Conservation (phyloP, 495 filamentous ascomycete species). For the Mycothermus thermophilus region DNA sequence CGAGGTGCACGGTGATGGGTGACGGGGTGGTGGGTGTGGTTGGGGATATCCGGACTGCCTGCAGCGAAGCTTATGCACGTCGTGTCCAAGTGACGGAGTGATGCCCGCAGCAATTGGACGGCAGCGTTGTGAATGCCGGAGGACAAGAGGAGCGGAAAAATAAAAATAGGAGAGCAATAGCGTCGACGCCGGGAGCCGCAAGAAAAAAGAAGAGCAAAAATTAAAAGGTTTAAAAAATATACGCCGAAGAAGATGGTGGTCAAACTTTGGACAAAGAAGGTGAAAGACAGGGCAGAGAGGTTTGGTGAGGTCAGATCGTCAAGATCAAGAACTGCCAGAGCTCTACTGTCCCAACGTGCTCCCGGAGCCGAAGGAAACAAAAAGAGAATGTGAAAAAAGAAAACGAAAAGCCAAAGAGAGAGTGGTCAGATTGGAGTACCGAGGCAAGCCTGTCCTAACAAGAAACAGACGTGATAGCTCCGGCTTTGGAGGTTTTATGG, state of each 20-base stretch:
- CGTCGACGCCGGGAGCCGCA: no score
- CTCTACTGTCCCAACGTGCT: conserved; percentile 29
- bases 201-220: no score
- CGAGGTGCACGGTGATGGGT: no score
- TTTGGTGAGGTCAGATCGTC: no score
- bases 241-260: conserved; percentile 1
- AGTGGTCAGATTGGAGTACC: conserved; percentile 26
- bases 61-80: conserved; percentile 5
- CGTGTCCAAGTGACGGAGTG: conserved; percentile 1
- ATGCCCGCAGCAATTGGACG: conserved; percentile 4
- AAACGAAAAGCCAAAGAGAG: conserved; percentile 24
- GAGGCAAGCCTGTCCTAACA: no score
- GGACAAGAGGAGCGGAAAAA: background rate
- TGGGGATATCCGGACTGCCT: no score
- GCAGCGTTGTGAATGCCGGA: conserved; percentile 6
- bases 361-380: conserved; percentile 10
- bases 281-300: conserved; percentile 1
- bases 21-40: no score
- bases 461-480: no score
- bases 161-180: background rate
- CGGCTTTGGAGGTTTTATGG: no score
- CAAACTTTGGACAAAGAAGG: background rate
- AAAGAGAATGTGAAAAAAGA: conserved; percentile 11
- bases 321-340: conserved; percentile 44
- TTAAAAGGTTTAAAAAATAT: conserved; percentile 9